These are phyloP conservation scores for Kwoniella dejecticola DNA, from an alignment of 768 basidiomycete species.

Conservation along the genomic window DNA sequence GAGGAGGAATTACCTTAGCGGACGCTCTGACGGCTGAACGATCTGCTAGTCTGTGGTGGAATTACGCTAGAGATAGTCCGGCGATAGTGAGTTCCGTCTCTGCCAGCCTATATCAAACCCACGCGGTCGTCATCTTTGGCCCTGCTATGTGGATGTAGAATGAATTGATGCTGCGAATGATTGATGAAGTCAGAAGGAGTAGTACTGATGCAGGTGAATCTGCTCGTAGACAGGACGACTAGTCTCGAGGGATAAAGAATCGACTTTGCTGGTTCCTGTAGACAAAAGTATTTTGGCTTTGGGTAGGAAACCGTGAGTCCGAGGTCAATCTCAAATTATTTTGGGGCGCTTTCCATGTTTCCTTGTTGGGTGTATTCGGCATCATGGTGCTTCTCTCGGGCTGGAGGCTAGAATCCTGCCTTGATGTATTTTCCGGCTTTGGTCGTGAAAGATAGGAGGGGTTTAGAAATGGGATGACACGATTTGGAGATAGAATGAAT, in stretches of 20 bases:
- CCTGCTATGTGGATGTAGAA: not conserved
- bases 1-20: constrained; percentile 6
- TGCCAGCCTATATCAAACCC: too few species aligned
- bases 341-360: too few species aligned
- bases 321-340: not conserved
- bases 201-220: too few species aligned
- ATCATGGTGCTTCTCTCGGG: too few species aligned
- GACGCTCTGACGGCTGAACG: constrained; percentile 25
- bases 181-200: too few species aligned
- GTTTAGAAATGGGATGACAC: too few species aligned
- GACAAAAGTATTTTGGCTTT: constrained; percentile 85
- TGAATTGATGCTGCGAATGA: too few species aligned
- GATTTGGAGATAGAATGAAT: too few species aligned
- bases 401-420: too few species aligned
- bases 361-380: too few species aligned
- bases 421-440: too few species aligned
- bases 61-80: constrained; percentile 20
- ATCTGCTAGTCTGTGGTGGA: constrained; percentile 25
- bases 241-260: constrained; percentile 31
- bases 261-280: constrained; percentile 75
- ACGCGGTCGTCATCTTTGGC: not conserved
- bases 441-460: too few species aligned
- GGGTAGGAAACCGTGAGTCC: constrained; percentile 70
- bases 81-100: constrained; percentile 9
- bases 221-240: constrained; percentile 14